phyloP scores from a whole-genome alignment of 768 basidiomycete genomes.

The Paxillus involutus region DNA sequence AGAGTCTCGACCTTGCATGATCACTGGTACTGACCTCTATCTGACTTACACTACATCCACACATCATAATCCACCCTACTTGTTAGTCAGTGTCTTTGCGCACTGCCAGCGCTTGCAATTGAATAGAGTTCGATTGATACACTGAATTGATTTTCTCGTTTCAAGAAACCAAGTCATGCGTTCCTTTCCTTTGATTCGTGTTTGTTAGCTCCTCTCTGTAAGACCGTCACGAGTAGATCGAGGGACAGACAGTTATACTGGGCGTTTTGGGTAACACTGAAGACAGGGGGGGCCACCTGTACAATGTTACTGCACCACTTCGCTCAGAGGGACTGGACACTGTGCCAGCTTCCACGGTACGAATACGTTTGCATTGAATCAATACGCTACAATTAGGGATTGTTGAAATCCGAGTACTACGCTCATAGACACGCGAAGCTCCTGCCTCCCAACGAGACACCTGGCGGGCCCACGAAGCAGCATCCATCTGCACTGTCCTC shows the following conservation, averaged over 20 bases:
- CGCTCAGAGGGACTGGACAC: neutral
- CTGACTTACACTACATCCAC: slow-evolving; percentile 4
- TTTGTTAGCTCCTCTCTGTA: no score
- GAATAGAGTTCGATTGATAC: no score
- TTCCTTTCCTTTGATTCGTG: no score
- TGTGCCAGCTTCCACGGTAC: neutral
- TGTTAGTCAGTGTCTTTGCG: neutral
- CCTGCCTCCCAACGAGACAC: slow-evolving; percentile 26
- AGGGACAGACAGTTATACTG: no score
- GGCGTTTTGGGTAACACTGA: no score
- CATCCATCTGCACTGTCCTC: slow-evolving; percentile 16
- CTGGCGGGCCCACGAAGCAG: slow-evolving; percentile 24
- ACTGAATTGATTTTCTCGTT: no score
- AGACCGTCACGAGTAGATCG: no score
- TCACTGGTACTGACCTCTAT: slow-evolving; percentile 1
- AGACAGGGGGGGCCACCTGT: no score
- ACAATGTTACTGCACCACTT: no score
- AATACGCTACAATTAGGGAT: slow-evolving; percentile 47
- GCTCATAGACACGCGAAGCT: slow-evolving; percentile 32
- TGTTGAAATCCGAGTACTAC: slow-evolving; percentile 79
- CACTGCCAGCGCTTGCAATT: neutral
- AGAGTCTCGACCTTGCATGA: slow-evolving; percentile 5
- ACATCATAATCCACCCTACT: neutral
- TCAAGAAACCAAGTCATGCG: no score
- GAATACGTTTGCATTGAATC: slow-evolving; percentile 10